Evolutionary conservation across 768 basidiomycete genomes (phyloP), one percentile per base, ranked within the genome.

Genomic region (Leccinum aurantiacum): DNA sequence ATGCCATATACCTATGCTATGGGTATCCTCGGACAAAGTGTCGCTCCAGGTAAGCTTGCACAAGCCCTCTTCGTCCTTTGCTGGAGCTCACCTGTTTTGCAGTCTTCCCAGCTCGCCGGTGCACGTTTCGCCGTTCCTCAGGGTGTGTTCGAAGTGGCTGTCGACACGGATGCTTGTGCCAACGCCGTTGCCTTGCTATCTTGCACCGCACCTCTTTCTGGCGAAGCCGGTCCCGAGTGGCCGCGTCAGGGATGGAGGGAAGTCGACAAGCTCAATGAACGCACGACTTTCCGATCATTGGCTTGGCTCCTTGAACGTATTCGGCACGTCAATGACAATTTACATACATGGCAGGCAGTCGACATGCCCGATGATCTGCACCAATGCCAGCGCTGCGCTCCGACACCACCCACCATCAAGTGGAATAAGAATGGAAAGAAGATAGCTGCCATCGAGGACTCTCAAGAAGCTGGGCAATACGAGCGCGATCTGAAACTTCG

Each of bases 291-390:
- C 79, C 85, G 84, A 61, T 79, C 87, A 5, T 70, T 96, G 15
- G 90, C 93, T 2, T 98, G 95, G 95, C 75, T 97, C 19, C 77
- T 93, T 24, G 91, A 95, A 69, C 85, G 93, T 53, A 82, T 95
- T 61, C 86, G 90, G 13, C 84, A 87, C 59, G 83, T 93, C 58
- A 84, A 89, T 24, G 85, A 84, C 38, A 76, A 82, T 59, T 82
- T 90, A 65, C 76, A 75, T 27, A 67, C 78, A 3, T 98, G 95
- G 95, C 88, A 90, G 58, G 61, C 70, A 1, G 75, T 87, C 31
- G 74, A 80, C 3, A 64, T 79, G 4, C 74, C 77, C 0, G 76
- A 79, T 4, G 75, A 82, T 22, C 76, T 80, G 44, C 76, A 75
- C 24, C 79, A 80, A 56, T 97, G 94, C 73, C 81, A 86, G 65